Conservation (phyloP, 441 rosid species). For the Theobroma grandiflorum region DNA sequence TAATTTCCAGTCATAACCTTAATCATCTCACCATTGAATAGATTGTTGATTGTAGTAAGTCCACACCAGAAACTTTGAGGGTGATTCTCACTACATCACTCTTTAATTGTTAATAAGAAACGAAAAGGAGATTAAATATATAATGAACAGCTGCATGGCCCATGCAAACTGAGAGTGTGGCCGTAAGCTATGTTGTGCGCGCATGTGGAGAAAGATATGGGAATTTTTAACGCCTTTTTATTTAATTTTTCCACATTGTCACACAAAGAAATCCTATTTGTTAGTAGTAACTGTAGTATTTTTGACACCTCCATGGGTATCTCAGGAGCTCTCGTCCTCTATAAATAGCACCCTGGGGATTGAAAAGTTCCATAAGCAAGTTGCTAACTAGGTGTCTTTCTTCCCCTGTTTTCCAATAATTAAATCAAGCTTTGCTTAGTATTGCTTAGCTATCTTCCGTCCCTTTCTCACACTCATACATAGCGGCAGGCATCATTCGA, state of each 20-base stretch:
- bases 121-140: not conserved
- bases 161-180: constrained; percentile 18
- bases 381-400: not conserved
- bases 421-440: not conserved
- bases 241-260: not conserved
- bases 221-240: too few relatives aligned
- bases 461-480: not conserved
- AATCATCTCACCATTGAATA: not conserved
- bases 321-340: not conserved
- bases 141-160: constrained; percentile 14
- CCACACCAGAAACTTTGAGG: not conserved
- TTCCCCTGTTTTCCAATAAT: not conserved
- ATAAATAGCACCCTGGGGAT: not conserved
- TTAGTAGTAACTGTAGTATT: not conserved
- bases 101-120: constrained; percentile 5
- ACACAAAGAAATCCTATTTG: not conserved
- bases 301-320: too few relatives aligned
- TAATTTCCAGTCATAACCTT: not conserved
- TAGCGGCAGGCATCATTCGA: too few relatives aligned
- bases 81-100: not conserved
- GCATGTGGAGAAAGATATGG: not conserved
- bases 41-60: not conserved
- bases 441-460: not conserved
- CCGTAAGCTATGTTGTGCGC: constrained; percentile 9
- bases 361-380: not conserved